Base-by-base conservation (phyloP, 768 basidiomycete genomes). In the Leucogyrophana mollusca region DNA sequence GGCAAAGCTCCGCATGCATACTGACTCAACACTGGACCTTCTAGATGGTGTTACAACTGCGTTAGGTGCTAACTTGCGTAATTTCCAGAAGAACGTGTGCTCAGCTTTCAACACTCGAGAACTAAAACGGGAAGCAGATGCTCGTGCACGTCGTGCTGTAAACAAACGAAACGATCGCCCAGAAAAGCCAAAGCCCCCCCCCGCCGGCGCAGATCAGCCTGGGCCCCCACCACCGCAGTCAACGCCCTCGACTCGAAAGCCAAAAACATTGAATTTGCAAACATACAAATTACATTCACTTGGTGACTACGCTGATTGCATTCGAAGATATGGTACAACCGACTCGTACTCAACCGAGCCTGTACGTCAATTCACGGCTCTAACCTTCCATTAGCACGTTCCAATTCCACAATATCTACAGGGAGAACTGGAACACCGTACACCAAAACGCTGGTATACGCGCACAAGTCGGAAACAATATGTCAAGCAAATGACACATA, bases 231-330 rank as follows among this genome's bases (percentile, higher is more conserved):
- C 27, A 13, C 7, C 27, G 27, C 7, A 30, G 6, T 6, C 7
- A 30, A 30, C 27, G 7, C 27, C 6, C 27, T 6, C 27, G 13
- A 13, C 27, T 4, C 36, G 27, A 11, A 20, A 14, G 30, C 16
- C 48, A 2, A 46, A 49, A 5, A 40, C 21, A 4, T 23, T 52
- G 3, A 52, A 52, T 17, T 42, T 52, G 20, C 27, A 45, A 18
- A 72, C 65, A 6, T 64, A 61, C 49, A 74, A 73, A 38, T 30
- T 56, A 0, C 69, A 71, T 52, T 52, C 62, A 0, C 40, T 75
- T 0, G 66, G 62, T 1, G 61, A 73, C 39, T 68, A 70, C 34
- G 43, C 54, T 0, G n/a, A 33, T 0, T 35, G 38, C 0, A 70
- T 73, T 9, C 20, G 25, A 0, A 4, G 2, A 0, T 62, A 59